phyloP scores from a whole-genome alignment of 2,329 filamentous ascomycete species.

The Penicillium sp. region DNA sequence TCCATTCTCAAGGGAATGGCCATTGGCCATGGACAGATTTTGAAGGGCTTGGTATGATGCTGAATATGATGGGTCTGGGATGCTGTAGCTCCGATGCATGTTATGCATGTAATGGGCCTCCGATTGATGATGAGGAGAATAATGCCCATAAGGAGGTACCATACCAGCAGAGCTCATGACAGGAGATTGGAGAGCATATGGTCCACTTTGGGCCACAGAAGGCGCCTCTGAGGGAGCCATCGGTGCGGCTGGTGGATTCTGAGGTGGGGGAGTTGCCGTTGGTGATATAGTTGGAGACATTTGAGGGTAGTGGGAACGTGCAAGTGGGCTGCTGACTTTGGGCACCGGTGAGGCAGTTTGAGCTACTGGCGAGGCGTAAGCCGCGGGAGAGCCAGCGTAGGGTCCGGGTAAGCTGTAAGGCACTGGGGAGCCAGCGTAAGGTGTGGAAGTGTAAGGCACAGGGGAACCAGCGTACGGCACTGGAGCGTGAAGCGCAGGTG shows the following conservation, averaged over 20 bases:
- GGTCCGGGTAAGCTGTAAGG: constrained; percentile 1
- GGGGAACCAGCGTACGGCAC: neutral
- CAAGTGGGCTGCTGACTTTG: constrained; percentile 36
- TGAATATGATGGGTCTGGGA: constrained; percentile 25
- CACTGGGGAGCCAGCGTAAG: constrained; percentile 7
- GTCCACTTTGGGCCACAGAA: constrained; percentile 26
- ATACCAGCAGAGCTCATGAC: constrained; percentile 33
- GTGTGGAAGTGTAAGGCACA: neutral
- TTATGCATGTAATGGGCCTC: constrained; percentile 27
- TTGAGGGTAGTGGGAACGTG: constrained; percentile 32
- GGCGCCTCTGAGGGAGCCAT: constrained; percentile 22
- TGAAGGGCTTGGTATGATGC: constrained; percentile 31
- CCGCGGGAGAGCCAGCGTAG: neutral
- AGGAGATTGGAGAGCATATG: constrained; percentile 35
- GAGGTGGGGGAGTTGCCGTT: constrained; percentile 25
- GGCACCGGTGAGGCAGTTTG: constrained; percentile 26
- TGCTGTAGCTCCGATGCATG: constrained; percentile 29
- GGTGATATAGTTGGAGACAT: constrained; percentile 36
- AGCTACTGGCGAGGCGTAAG: constrained; percentile 11
- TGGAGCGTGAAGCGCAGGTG: neutral
- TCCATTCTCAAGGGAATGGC: constrained; percentile 28
- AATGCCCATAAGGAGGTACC: constrained; percentile 31
- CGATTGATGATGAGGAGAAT: constrained; percentile 26
- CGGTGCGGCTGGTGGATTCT: constrained; percentile 15
- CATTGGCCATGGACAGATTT: constrained; percentile 22